These are phyloP conservation scores for Sclerotinia sclerotiorum DNA, from an alignment of 2,329 filamentous ascomycete species.

Conservation along the genomic window DNA sequence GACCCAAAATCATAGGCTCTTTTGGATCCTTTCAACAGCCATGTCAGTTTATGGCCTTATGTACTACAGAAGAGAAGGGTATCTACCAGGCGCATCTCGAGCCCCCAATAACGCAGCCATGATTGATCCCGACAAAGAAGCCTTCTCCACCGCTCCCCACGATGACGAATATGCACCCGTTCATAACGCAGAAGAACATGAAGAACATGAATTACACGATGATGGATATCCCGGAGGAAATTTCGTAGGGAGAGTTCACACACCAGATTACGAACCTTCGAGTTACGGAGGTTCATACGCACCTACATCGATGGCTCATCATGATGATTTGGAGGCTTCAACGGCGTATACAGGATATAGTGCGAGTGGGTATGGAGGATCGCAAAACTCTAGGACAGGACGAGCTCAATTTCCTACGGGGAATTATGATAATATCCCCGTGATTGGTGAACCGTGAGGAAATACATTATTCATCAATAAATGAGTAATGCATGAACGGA, in stretches of 20 bases:
- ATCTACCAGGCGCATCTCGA: conserved; percentile 51
- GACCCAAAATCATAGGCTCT: conserved; percentile 46
- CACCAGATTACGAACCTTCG: conserved; percentile 25
- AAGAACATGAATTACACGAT: conserved; percentile 33
- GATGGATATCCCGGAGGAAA: conserved; percentile 22
- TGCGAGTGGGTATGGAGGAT: conserved; percentile 38
- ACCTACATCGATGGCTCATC: conserved; percentile 41
- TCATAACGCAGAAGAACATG: conserved; percentile 46
- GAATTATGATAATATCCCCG: conserved; percentile 50
- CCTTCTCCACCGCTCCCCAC: conserved; percentile 66
- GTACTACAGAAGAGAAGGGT: conserved; percentile 62
- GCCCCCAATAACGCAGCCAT: conserved; percentile 43
- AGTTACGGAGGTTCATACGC: conserved; percentile 32
- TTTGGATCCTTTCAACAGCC: conserved; percentile 54
- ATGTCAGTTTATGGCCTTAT: conserved; percentile 60
- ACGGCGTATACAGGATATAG: conserved; percentile 48
- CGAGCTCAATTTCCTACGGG: conserved; percentile 53
- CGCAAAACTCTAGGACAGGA: conserved; percentile 25
- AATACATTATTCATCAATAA: neutral
- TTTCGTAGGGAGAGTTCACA: conserved; percentile 2
- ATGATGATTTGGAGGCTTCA: conserved; percentile 38
- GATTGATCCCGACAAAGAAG: conserved; percentile 68
- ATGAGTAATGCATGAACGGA: conserved; percentile 11
- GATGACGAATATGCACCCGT: conserved; percentile 66
- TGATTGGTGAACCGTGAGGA: conserved; percentile 19